Conservation (phyloP, 2,329 filamentous ascomycete genomes). For the Talaromyces sp. region DNA sequence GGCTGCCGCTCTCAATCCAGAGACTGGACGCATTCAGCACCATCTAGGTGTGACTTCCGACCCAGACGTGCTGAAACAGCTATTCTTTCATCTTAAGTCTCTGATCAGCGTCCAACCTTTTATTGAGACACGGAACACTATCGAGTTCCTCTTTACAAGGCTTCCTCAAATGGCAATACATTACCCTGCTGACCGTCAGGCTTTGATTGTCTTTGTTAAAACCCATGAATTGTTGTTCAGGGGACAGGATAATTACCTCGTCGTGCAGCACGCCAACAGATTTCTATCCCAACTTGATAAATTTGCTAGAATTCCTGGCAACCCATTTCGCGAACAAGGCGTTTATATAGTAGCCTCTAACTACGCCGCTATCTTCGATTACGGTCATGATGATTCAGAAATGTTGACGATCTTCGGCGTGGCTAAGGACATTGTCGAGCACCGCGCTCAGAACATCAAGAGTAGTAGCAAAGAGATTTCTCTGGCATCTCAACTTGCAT, state of each 20-base stretch:
- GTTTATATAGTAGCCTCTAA: slow-evolving; percentile 57
- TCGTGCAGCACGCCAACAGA: slow-evolving; percentile 38
- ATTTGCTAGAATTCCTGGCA: slow-evolving; percentile 47
- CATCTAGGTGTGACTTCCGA: slow-evolving; percentile 70
- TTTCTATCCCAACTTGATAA: slow-evolving; percentile 49
- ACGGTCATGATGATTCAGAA: slow-evolving; percentile 45
- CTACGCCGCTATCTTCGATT: slow-evolving; percentile 57
- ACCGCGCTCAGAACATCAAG: slow-evolving; percentile 20
- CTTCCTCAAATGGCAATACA: slow-evolving; percentile 36
- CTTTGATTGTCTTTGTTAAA: slow-evolving; percentile 52
- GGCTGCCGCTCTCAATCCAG: slow-evolving; percentile 73
- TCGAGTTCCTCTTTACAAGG: slow-evolving; percentile 56
- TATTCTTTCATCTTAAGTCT: slow-evolving; percentile 61
- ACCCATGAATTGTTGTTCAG: slow-evolving; percentile 54
- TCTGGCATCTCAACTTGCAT: slow-evolving; percentile 43
- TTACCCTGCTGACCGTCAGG: slow-evolving; percentile 21
- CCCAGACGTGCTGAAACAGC: slow-evolving; percentile 56
- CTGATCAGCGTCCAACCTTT: slow-evolving; percentile 57
- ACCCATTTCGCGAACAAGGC: slow-evolving; percentile 54
- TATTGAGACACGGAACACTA: slow-evolving; percentile 55
- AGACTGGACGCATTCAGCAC: slow-evolving; percentile 78
- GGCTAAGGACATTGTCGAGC: slow-evolving; percentile 12
- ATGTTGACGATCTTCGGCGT: slow-evolving; percentile 31
- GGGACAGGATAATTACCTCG: slow-evolving; percentile 35
- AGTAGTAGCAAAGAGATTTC: slow-evolving; percentile 30